These are phyloP conservation scores for Ceratocystis colombiana DNA, from an alignment of 2,329 filamentous ascomycete species.

Conservation along the genomic window DNA sequence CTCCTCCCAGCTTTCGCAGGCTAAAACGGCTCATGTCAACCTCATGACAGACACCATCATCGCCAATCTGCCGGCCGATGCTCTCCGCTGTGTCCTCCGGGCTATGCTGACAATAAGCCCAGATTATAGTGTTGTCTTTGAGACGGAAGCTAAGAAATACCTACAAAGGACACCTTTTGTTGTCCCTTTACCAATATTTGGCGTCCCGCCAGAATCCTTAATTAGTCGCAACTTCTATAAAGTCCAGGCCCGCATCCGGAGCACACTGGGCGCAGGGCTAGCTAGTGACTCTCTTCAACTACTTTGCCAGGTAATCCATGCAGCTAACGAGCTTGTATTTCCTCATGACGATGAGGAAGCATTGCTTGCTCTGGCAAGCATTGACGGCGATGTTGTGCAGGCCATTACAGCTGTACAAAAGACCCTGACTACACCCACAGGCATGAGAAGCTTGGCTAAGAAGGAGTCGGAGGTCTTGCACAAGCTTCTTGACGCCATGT, in stretches of 20 bases:
- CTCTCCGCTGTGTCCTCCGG: slow-evolving; percentile 34
- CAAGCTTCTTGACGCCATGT: slow-evolving; percentile 12
- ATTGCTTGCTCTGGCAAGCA: slow-evolving; percentile 23
- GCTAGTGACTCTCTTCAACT: slow-evolving; percentile 27
- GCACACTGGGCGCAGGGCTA: slow-evolving; percentile 30
- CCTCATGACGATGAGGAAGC: not conserved
- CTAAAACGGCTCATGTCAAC: slow-evolving; percentile 36
- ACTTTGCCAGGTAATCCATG: slow-evolving; percentile 23
- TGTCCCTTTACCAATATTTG: slow-evolving; percentile 11
- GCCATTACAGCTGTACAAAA: slow-evolving; percentile 34
- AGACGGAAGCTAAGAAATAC: slow-evolving; percentile 31
- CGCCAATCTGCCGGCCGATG: slow-evolving; percentile 36
- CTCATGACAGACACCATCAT: slow-evolving; percentile 41
- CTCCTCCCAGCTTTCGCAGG: slow-evolving; percentile 16
- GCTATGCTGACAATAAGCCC: slow-evolving; percentile 28
- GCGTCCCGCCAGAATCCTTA: not conserved
- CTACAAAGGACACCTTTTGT: slow-evolving; percentile 27
- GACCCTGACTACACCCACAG: slow-evolving; percentile 27
- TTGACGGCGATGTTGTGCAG: slow-evolving; percentile 33
- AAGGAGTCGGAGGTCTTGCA: slow-evolving; percentile 23
- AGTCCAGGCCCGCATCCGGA: slow-evolving; percentile 27
- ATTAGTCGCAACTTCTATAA: slow-evolving; percentile 23
- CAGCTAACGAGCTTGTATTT: slow-evolving; percentile 20
- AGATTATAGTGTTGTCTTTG: slow-evolving; percentile 32
- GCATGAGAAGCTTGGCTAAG: slow-evolving; percentile 26